Base-by-base conservation (phyloP, 257 asterid genomes). In the Echites panduratus region DNA sequence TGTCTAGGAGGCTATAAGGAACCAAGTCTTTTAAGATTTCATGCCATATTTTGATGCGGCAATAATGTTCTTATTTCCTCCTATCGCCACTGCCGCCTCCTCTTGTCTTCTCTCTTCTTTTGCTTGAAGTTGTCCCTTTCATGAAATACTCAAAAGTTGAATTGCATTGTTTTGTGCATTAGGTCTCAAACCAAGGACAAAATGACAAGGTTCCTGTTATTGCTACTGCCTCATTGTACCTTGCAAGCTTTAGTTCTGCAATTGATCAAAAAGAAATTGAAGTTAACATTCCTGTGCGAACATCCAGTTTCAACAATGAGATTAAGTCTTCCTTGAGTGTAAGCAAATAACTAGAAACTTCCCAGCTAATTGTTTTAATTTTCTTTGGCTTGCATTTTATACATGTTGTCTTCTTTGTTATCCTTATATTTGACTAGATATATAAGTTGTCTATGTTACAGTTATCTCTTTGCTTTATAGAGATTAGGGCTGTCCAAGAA, bases 391-490 rank as follows among this genome's bases (percentile, higher is more conserved):
- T 57, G 68, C 14, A 9, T 32, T 41, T 17, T 45, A 13, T 26
- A 56, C 59, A 32, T 38, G 26, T 27, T 70, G 38, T 56, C 22
- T 64, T 6, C 49, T 65, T 54, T n/a, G n/a, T 43, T 22, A 32
- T 29, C n/a, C 8, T 9, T 35, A 11, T 58, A 10, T 43, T 49
- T 16, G 35, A 57, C 73, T 71, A 41, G 13, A 7, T 68, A 61
- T 0, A 27, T 22, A 7, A 63, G 24, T 32, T 68, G 59, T 45
- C 24, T 74, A 47, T 70, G 19, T 68, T 80, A 81, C 93, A 90
- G 97, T 74, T 90, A 7, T 84, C 85, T 12, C 72, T 90, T 72
- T 29, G 66, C 68, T 86, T 90, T 75, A 68, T 64, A 58, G 93
- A 87, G 75, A 20, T 80, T 75, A 76, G 74, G 75, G 72, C 62